These are phyloP conservation scores for Vitis amurensis DNA, from an alignment of 164 flowering plant species.

Conservation along the genomic window DNA sequence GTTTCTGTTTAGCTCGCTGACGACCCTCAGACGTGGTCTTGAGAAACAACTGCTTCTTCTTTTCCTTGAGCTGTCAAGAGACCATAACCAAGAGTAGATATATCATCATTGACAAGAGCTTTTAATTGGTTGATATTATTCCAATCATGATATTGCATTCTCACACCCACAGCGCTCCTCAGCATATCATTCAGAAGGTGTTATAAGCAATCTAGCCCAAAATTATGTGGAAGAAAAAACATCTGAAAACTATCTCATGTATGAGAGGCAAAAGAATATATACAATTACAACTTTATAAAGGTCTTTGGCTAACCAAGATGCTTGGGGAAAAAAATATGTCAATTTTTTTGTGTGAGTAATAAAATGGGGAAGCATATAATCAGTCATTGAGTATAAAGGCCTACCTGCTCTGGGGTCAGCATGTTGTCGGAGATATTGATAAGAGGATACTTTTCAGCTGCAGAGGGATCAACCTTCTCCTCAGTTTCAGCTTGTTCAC, in stretches of 20 bases:
- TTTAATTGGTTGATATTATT: background rate
- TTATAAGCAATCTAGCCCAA: background rate
- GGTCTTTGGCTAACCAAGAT: background rate
- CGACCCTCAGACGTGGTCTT: slow-evolving; percentile 91
- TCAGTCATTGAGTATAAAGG: background rate
- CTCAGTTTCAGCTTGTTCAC: slow-evolving; percentile 59
- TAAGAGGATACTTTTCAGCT: slow-evolving; percentile 71
- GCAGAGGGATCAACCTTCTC: slow-evolving; percentile 61
- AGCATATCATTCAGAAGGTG: background rate
- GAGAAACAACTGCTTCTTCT: slow-evolving; percentile 76
- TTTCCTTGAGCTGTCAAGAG: slow-evolving; percentile 75
- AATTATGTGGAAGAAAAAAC: background rate
- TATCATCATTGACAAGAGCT: background rate
- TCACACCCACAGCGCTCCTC: background rate
- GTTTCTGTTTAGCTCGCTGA: slow-evolving; percentile 88
- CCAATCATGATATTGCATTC: background rate
- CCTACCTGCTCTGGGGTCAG: slow-evolving; percentile 88
- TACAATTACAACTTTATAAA: background rate
- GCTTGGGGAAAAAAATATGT: background rate
- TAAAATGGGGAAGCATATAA: background rate
- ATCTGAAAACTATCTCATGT: background rate
- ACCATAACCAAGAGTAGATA: background rate
- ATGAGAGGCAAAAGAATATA: background rate
- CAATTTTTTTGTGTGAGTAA: too few species aligned
- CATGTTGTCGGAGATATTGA: slow-evolving; percentile 70